Evolutionary conservation across 495 filamentous ascomycete genomes (phyloP).

Genomic region (Xanthoparmelia taractica): DNA sequence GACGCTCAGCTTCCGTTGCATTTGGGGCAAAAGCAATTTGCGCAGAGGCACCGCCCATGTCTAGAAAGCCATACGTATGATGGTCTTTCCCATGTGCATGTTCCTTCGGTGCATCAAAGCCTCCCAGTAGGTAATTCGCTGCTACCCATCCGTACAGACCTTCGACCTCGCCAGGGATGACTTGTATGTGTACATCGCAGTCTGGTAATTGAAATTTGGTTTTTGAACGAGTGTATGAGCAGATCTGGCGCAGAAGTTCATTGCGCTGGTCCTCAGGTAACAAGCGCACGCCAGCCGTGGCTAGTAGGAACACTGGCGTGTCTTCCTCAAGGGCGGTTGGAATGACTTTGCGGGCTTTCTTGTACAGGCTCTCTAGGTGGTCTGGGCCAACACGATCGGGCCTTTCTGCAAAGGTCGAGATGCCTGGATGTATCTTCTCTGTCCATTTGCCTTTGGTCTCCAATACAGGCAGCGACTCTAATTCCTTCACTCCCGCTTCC

Average conservation of each 20-base stretch:
- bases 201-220: conserved; percentile 84
- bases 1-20: conserved; percentile 78
- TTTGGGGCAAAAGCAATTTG: conserved; percentile 98
- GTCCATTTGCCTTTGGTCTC: conserved; percentile 81
- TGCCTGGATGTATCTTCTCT: conserved; percentile 85
- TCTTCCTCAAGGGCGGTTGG: conserved; percentile 67
- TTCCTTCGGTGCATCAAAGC: conserved; percentile 70
- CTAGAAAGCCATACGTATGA: conserved; percentile 93
- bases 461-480: conserved; percentile 67
- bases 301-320: conserved; percentile 89
- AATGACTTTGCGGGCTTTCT: conserved; percentile 79
- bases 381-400: conserved; percentile 71
- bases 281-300: conserved; percentile 93
- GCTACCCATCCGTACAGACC: conserved; percentile 98
- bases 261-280: conserved; percentile 65
- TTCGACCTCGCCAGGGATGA: conserved; percentile 95
- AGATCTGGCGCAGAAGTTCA: conserved; percentile 67
- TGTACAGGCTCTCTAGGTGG: conserved; percentile 68
- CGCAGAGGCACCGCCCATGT: conserved; percentile 96
- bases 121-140: conserved; percentile 93
- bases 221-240: conserved; percentile 69
- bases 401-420: conserved; percentile 79
- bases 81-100: conserved; percentile 79
- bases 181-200: conserved; percentile 84
- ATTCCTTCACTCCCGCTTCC: conserved; percentile 48